Conservation (phyloP, 306 rosid species). For the Pachyrhizus erosus region DNA sequence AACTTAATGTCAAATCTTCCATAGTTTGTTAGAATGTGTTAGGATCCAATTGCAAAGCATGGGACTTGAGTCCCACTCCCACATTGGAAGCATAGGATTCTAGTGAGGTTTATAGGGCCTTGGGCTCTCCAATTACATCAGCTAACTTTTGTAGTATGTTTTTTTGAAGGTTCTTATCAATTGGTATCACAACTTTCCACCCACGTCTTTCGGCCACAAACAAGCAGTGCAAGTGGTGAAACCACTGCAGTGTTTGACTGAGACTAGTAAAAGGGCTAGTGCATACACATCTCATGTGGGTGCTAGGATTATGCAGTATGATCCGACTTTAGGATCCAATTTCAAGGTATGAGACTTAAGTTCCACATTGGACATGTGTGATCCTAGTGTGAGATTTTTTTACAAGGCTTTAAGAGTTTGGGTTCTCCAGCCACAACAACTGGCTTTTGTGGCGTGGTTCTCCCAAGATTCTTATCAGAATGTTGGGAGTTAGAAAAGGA, state of each 20-base stretch:
- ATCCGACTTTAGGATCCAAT: too few species aligned
- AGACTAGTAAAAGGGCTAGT: neutral
- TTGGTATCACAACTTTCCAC: too few species aligned
- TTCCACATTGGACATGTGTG: too few species aligned
- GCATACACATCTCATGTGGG: neutral
- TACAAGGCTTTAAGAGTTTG: neutral
- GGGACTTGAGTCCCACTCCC: neutral
- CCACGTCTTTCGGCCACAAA: neutral
- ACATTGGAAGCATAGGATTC: neutral
- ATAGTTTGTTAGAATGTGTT: neutral
- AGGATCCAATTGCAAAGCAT: neutral
- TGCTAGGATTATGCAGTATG: neutral
- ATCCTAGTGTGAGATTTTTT: neutral
- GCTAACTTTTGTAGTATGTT: neutral
- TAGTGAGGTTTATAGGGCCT: neutral
- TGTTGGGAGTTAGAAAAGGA: neutral
- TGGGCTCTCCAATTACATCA: neutral
- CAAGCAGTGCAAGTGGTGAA: neutral
- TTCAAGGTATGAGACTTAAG: too few species aligned
- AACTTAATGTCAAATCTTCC: neutral
- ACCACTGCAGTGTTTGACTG: neutral
- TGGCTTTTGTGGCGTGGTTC: neutral
- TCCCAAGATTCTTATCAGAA: neutral
- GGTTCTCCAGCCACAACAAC: neutral
- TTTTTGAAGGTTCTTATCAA: too few species aligned